Evolutionary conservation across 2,329 filamentous ascomycete genomes (phyloP).

Genomic region (Colletotrichum sp.): DNA sequence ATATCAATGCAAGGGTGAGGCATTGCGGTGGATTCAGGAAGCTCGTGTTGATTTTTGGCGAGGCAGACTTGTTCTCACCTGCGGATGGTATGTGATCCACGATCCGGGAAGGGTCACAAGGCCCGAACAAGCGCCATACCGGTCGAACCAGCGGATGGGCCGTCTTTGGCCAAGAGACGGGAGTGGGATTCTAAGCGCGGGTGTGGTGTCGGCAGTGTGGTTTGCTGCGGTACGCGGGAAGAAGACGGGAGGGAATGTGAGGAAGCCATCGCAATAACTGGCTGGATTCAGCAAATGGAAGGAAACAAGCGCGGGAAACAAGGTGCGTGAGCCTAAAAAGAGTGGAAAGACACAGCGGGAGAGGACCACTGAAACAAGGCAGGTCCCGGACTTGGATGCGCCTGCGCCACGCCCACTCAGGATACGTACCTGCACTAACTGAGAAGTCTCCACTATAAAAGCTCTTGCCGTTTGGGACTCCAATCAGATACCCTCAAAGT

Average conservation of each 20-base stretch:
- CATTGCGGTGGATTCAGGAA: neutral
- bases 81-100: neutral
- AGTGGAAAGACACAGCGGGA: neutral
- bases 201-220: neutral
- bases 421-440: neutral
- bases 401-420: conserved; percentile 2
- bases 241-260: neutral
- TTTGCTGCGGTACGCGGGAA: conserved; percentile 13
- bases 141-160: neutral
- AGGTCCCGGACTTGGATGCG: neutral
- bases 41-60: neutral
- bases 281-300: neutral
- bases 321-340: neutral
- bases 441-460: neutral
- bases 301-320: neutral
- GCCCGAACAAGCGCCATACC: neutral
- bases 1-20: neutral
- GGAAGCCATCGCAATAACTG: neutral
- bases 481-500: neutral
- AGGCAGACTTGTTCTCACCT: conserved; percentile 7
- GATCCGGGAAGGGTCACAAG: neutral
- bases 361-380: neutral
- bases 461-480: neutral
- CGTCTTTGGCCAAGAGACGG: neutral
- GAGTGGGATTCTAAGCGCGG: neutral